These are phyloP conservation scores for Pyrrhoderma lamaoense DNA, from an alignment of 1,284 basidiomycete species.

Conservation along the genomic window DNA sequence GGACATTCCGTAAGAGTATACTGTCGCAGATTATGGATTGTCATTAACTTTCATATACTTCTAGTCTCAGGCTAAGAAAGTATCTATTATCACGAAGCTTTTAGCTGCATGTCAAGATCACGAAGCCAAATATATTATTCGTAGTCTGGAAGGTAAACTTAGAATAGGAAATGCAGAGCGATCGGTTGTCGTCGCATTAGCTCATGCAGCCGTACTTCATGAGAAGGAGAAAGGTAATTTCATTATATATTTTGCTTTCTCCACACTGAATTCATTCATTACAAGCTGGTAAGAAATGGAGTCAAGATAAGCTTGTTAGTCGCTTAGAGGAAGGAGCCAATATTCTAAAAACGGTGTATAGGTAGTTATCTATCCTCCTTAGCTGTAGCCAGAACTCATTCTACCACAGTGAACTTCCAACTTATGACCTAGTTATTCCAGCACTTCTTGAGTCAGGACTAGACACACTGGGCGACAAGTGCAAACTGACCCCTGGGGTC, in stretches of 20 bases:
- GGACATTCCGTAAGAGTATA: conserved; percentile 64
- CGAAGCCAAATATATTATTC: conserved; percentile 93
- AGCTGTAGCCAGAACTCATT: background rate
- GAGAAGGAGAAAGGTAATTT: conserved; percentile 63
- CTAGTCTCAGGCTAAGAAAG: conserved; percentile 90
- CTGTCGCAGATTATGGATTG: background rate
- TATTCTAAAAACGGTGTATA: conserved; percentile 87
- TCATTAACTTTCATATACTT: conserved; percentile 3
- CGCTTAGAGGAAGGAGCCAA: conserved; percentile 77
- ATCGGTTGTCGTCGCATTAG: conserved; percentile 83
- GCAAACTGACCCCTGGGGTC: conserved; percentile 92
- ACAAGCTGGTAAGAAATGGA: conserved; percentile 66
- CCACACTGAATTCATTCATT: conserved; percentile 8
- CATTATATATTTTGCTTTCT: background rate
- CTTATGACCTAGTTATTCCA: conserved; percentile 92
- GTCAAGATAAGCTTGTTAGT: conserved; percentile 63
- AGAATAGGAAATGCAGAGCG: conserved; percentile 96
- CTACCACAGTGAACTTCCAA: conserved; percentile 76
- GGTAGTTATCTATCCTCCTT: conserved; percentile 38
- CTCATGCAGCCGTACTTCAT: conserved; percentile 78
- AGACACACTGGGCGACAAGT: conserved; percentile 60
- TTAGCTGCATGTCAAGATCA: conserved; percentile 86
- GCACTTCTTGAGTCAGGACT: conserved; percentile 81
- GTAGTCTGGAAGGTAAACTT: conserved; percentile 94
- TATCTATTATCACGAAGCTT: conserved; percentile 91